Percentiles rank a stretch among this genome's conserved stretches.
These are phyloP conservation scores for Curvularia sp. DNA, from an alignment of 2,329 filamentous ascomycete species.

Conservation along the genomic window DNA sequence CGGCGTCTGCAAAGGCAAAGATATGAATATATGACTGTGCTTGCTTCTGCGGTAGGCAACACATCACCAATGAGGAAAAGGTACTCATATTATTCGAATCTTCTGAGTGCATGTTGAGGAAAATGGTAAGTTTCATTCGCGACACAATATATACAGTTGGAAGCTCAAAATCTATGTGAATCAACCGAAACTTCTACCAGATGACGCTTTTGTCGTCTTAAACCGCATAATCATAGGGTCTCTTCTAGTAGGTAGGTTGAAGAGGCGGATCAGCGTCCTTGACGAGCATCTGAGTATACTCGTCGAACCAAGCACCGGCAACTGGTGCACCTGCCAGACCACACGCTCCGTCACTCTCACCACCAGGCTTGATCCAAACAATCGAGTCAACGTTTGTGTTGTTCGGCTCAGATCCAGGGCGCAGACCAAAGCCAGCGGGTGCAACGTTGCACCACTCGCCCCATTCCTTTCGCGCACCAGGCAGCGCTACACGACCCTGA, in stretches of 20 bases:
- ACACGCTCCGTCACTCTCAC: conserved; percentile 39
- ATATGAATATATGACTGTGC: conserved; percentile 43
- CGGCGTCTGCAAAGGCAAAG: conserved; percentile 57
- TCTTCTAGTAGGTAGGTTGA: conserved; percentile 29
- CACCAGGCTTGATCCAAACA: conserved; percentile 45
- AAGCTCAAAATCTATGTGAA: neutral
- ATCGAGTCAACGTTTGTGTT: conserved; percentile 39
- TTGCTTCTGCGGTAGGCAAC: neutral
- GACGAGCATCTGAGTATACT: conserved; percentile 40
- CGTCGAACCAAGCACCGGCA: conserved; percentile 41
- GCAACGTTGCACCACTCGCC: conserved; percentile 43
- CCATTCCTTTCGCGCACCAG: conserved; percentile 36
- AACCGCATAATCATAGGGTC: neutral
- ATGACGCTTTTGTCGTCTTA: neutral
- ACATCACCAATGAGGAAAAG: neutral
- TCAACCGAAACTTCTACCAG: neutral
- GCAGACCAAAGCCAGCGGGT: conserved; percentile 32
- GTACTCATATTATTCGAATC: neutral
- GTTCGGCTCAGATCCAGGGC: conserved; percentile 28
- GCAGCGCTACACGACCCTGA: conserved; percentile 36
- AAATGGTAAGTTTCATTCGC: neutral
- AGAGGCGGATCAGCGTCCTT: conserved; percentile 37
- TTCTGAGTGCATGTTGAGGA: neutral
- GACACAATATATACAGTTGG: neutral
- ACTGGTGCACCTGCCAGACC: conserved; percentile 36